Conservation (phyloP, 345 rosid genomes). For the Pugionium dolabratum region DNA sequence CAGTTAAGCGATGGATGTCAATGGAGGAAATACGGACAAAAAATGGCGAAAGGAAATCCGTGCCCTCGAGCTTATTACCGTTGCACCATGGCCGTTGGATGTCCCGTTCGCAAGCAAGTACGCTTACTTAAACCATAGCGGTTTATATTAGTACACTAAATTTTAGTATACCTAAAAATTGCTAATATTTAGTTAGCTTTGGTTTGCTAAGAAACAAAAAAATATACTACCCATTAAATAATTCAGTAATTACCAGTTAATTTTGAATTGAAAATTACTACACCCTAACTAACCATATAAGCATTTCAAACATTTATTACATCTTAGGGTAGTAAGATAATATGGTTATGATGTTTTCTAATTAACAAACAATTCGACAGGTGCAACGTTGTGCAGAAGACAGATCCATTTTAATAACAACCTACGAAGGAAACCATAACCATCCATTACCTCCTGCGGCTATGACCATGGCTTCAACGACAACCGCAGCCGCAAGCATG, state of each 20-base stretch:
- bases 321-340: background rate
- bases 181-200: background rate
- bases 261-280: no score
- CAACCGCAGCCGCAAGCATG: constrained; percentile 85
- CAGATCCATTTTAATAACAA: constrained; percentile 70
- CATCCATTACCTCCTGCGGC: constrained; percentile 95
- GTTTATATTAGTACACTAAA: background rate
- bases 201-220: background rate
- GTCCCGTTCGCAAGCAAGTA: constrained; percentile 97
- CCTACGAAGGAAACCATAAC: constrained; percentile 94
- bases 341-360: background rate
- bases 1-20: constrained; percentile 92
- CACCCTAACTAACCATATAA: background rate
- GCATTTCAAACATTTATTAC: constrained; percentile 5
- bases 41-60: constrained; percentile 98
- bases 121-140: constrained; percentile 24
- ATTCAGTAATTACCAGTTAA: no score
- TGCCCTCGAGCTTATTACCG: constrained; percentile 96
- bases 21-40: constrained; percentile 99
- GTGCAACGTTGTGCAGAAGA: constrained; percentile 98
- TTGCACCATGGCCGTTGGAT: constrained; percentile 92
- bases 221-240: no score
- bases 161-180: background rate
- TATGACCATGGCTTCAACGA: constrained; percentile 87
- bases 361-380: constrained; percentile 40